Evolutionary conservation across 192 early-diverging fungal genomes (phyloP).

Genomic region (Mortierella alpina): DNA sequence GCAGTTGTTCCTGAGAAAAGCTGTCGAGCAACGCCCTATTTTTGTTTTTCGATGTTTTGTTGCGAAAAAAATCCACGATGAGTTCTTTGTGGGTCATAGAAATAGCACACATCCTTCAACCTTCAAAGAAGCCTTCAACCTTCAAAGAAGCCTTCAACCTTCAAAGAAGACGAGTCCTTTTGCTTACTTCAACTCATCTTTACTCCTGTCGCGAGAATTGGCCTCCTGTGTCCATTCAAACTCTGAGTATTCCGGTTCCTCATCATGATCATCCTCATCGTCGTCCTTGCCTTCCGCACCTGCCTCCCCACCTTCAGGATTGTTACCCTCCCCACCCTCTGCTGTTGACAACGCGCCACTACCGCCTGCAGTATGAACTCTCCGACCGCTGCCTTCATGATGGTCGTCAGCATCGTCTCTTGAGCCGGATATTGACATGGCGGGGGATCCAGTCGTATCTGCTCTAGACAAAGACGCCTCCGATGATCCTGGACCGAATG

Average conservation of each 20-base stretch:
- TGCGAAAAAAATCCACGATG: neutral
- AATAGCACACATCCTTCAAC: neutral
- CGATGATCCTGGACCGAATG: no score
- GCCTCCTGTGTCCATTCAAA: slow-evolving; percentile 60
- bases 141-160: no score
- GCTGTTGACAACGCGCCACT: neutral
- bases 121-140: no score
- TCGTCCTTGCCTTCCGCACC: slow-evolving; percentile 56
- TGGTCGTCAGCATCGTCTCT: neutral
- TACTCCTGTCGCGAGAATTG: slow-evolving; percentile 56
- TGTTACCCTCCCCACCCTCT: slow-evolving; percentile 11
- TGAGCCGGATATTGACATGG: no score
- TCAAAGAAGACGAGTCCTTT: no score
- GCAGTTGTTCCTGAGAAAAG: slow-evolving; percentile 77
- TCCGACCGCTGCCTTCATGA: no score
- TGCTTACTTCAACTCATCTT: slow-evolving; percentile 67
- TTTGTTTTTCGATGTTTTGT: no score
- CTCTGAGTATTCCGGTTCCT: slow-evolving; percentile 63
- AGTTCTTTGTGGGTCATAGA: neutral
- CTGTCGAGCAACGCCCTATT: slow-evolving; percentile 69
- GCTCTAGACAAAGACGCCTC: no score
- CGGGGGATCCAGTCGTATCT: no score
- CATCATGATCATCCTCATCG: slow-evolving; percentile 62
- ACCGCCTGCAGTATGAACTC: neutral
- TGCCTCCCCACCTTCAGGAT: slow-evolving; percentile 19